Base-by-base conservation (phyloP, 106 monocot species). In the Allium sativum region DNA sequence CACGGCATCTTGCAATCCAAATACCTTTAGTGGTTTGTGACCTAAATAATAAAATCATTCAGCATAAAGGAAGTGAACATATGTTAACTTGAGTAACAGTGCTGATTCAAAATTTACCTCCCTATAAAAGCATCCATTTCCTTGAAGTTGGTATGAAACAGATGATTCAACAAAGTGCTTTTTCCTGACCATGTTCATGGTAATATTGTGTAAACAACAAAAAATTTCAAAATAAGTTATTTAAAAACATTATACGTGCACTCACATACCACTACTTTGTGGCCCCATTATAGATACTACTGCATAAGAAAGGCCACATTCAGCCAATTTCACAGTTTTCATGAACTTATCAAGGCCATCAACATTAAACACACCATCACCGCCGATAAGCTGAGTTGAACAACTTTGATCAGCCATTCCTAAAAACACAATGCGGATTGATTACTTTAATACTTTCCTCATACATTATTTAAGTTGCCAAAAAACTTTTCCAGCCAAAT, bases 51-150 rank as follows among this genome's bases (percentile, higher is more conserved):
- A 70, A 8, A 31, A 45, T 50, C 69, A 22, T 40, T 16, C 55
- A 16, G n/a, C 43, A 55, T 52, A 14, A 16, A 57, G 42, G 5
- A 65, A 18, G 46, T 55, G 40, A 7, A 21, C 40, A 16, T 17
- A 31, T 7, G 41, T 21, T 9, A 22, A 52, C n/a, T n/a, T 47
- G 1, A 12, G 67, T 12, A 12, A 40, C 68, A 11, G 12, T 53
- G 42, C 48, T 73, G 50, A 5, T 48, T 41, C 51, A 62, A 44
- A 12, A 13, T 48, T 0, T 81, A 93, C 93, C 93, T 89, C 78
- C 93, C 89, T 51, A 41, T 85, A 44, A 81, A 77, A 31, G 93
- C 81, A 77, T 93, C 86, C 93, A 93, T 93, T 78, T 93, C 93
- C 56, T 65, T 86, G 44, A 93, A 93, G 44, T 86, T 89, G 18